These are phyloP conservation scores for Hymenoscyphus salicellus DNA, from an alignment of 2,329 filamentous ascomycete species.

Conservation along the genomic window DNA sequence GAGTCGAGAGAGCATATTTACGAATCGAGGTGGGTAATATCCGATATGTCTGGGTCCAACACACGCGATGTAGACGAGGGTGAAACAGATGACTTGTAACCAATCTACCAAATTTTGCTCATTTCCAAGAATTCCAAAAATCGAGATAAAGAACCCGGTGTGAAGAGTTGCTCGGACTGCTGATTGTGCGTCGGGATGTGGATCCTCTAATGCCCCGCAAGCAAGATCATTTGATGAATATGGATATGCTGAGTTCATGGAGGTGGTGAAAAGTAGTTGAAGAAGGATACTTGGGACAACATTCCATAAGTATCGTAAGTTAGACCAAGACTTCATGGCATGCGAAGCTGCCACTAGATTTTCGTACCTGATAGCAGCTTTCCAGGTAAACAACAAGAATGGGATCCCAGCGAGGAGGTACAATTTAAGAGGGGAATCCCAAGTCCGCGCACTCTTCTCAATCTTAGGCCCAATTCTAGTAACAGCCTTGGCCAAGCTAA, in stretches of 20 bases:
- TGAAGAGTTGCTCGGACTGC: slow-evolving; percentile 28
- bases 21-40: slow-evolving; percentile 27
- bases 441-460: slow-evolving; percentile 19
- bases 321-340: slow-evolving; percentile 23
- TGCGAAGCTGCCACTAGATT: slow-evolving; percentile 22
- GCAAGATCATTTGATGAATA: slow-evolving; percentile 25
- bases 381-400: slow-evolving; percentile 24
- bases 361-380: slow-evolving; percentile 27
- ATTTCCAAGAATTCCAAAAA: slow-evolving; percentile 21
- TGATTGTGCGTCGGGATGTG: slow-evolving; percentile 16
- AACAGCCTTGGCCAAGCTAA: slow-evolving; percentile 28
- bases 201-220: slow-evolving; percentile 28
- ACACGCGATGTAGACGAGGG: slow-evolving; percentile 27
- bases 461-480: slow-evolving; percentile 24
- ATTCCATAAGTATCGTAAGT: slow-evolving; percentile 18
- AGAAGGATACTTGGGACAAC: slow-evolving; percentile 26
- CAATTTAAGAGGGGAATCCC: slow-evolving; percentile 23
- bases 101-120: slow-evolving; percentile 29
- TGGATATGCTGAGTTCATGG: slow-evolving; percentile 28
- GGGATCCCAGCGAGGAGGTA: slow-evolving; percentile 29
- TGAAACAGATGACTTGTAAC: slow-evolving; percentile 27
- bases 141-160: slow-evolving; percentile 23
- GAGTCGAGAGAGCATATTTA: slow-evolving; percentile 23
- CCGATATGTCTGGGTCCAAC: slow-evolving; percentile 31
- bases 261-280: slow-evolving; percentile 26